These are phyloP conservation scores for Diutina rugosa DNA, from an alignment of 1,139 yeast species.

Conservation along the genomic window DNA sequence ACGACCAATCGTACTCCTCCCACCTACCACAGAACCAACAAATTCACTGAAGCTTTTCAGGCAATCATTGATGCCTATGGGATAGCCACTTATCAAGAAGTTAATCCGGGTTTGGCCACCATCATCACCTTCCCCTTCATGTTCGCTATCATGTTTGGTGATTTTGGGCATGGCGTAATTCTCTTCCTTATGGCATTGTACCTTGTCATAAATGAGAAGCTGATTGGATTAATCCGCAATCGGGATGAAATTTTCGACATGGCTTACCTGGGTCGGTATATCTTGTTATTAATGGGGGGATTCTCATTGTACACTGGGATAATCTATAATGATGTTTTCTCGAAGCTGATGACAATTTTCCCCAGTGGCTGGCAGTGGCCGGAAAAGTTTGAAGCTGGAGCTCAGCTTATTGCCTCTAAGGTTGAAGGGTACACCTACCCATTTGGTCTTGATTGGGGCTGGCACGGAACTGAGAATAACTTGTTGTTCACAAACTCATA, in stretches of 20 bases:
- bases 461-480: conserved; percentile 2
- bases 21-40: conserved; percentile 1
- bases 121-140: conserved; percentile 2
- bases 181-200: background rate
- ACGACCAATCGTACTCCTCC: conserved; percentile 1
- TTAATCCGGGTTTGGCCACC: conserved; percentile 2
- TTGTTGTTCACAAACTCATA: conserved; percentile 1
- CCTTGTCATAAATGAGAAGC: background rate
- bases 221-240: background rate
- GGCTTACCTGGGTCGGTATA: conserved; percentile 1
- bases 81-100: background rate
- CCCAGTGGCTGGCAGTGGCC: background rate
- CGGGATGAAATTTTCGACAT: conserved; percentile 2
- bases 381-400: background rate
- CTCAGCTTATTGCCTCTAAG: background rate
- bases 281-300: background rate
- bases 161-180: conserved; percentile 1
- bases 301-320: conserved; percentile 1
- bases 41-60: conserved; percentile 2
- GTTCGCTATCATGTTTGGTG: conserved; percentile 3
- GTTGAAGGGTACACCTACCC: background rate
- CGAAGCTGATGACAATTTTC: background rate
- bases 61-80: conserved; percentile 1
- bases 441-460: conserved; percentile 1
- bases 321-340: conserved; percentile 1